phyloP scores from a whole-genome alignment of 768 basidiomycete genomes.

The Cystofilobasidium ferigula region DNA sequence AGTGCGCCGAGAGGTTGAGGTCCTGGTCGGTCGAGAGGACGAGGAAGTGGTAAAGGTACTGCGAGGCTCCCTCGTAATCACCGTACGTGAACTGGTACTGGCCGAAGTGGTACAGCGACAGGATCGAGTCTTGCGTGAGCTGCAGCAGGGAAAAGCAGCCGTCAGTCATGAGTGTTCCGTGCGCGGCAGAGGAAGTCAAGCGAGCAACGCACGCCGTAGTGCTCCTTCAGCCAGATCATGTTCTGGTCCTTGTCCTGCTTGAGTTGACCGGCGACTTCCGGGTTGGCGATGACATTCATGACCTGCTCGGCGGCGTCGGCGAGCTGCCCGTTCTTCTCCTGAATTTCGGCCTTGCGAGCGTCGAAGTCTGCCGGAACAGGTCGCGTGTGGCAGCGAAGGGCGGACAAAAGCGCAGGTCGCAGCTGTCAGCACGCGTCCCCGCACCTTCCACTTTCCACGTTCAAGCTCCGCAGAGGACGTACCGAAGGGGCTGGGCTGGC shows the following conservation, averaged over 20 bases:
- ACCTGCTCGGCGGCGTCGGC: constrained; percentile 86
- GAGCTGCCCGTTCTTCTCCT: constrained; percentile 70
- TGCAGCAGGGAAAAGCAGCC: constrained; percentile 37
- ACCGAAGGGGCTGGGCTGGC: constrained; percentile 60
- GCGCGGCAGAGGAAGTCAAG: background rate
- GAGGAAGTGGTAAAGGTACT: constrained; percentile 97
- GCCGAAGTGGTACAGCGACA: constrained; percentile 91
- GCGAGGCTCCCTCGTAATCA: constrained; percentile 89
- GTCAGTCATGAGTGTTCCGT: too few relatives aligned
- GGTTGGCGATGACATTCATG: constrained; percentile 89
- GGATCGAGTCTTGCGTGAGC: constrained; percentile 92
- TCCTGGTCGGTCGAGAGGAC: constrained; percentile 87
- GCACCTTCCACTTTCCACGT: background rate
- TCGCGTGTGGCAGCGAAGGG: background rate
- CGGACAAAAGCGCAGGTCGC: background rate
- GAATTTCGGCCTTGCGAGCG: constrained; percentile 65
- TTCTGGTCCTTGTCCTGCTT: constrained; percentile 97
- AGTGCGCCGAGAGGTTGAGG: constrained; percentile 90
- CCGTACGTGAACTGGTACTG: constrained; percentile 99
- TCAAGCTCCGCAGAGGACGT: constrained; percentile 29
- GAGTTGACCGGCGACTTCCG: constrained; percentile 85
- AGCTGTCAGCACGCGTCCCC: background rate
- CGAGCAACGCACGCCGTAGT: constrained; percentile 58
- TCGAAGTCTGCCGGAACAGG: constrained; percentile 57
- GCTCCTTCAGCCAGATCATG: constrained; percentile 80